These are phyloP conservation scores for Stephania cephalantha DNA, from an alignment of 164 flowering plant species.

Conservation along the genomic window DNA sequence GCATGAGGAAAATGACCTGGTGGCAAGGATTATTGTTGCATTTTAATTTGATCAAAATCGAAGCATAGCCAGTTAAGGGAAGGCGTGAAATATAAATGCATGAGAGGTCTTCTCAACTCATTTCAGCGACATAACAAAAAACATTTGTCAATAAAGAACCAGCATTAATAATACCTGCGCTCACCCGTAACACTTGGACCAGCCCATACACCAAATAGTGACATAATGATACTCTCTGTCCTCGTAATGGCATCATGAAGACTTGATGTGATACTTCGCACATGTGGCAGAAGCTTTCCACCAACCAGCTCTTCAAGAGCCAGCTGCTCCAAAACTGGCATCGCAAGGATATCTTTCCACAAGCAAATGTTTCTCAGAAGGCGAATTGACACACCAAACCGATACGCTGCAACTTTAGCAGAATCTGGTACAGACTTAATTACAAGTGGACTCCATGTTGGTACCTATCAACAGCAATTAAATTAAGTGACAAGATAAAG, in stretches of 20 bases:
- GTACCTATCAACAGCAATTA: constrained; percentile 44
- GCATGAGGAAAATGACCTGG: too few relatives aligned
- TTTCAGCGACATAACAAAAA: not conserved
- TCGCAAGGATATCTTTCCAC: constrained; percentile 82
- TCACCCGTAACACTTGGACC: constrained; percentile 50
- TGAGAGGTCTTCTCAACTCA: too few relatives aligned
- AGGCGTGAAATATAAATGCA: not conserved
- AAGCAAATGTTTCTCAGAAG: constrained; percentile 75
- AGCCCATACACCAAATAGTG: constrained; percentile 76
- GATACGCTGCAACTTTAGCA: constrained; percentile 74
- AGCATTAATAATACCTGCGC: constrained; percentile 40
- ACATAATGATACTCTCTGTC: constrained; percentile 73
- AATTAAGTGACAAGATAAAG: constrained; percentile 6
- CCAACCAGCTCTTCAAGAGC: constrained; percentile 76
- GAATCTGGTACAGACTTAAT: constrained; percentile 79
- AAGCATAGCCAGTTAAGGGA: not conserved
- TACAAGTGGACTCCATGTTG: constrained; percentile 69
- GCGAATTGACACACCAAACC: constrained; percentile 82
- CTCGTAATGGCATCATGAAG: constrained; percentile 83
- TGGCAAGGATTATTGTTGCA: not conserved
- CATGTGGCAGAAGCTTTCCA: constrained; percentile 80
- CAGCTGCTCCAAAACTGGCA: constrained; percentile 66
- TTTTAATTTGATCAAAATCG: not conserved
- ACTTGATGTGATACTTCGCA: constrained; percentile 54
- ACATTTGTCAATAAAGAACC: not conserved